These are phyloP conservation scores for Lachancea dasiensis DNA, from an alignment of 805 yeast species.

Conservation along the genomic window DNA sequence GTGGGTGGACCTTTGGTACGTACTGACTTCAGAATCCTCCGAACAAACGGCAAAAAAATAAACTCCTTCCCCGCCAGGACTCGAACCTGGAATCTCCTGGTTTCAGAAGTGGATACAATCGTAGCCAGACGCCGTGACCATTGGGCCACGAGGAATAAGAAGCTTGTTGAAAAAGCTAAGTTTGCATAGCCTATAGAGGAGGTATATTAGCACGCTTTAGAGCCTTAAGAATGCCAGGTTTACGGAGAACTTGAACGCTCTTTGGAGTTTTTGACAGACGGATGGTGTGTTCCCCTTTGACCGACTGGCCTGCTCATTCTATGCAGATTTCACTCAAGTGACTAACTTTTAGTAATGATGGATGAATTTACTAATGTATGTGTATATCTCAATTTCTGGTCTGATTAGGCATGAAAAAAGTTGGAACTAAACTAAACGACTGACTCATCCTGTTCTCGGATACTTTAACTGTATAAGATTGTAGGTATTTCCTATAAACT, in stretches of 20 bases:
- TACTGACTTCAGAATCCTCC: background rate
- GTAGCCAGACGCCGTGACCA: slow-evolving; percentile 75
- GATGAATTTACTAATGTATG: too few species aligned
- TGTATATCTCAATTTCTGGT: too few species aligned
- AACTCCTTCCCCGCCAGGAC: slow-evolving; percentile 45
- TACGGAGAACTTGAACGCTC: too few species aligned
- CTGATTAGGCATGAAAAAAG: background rate
- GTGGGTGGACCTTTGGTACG: background rate
- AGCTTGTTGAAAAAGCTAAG: slow-evolving; percentile 1
- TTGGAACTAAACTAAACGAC: background rate
- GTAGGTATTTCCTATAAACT: too few species aligned
- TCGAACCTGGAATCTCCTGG: slow-evolving; percentile 50
- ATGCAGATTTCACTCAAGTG: too few species aligned
- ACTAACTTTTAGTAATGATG: background rate
- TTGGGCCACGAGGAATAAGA: slow-evolving; percentile 67
- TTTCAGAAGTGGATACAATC: slow-evolving; percentile 29
- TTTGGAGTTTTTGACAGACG: too few species aligned
- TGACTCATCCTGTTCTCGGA: background rate
- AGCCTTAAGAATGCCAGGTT: too few species aligned
- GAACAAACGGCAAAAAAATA: slow-evolving; percentile 11
- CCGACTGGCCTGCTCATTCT: too few species aligned
- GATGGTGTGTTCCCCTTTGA: too few species aligned
- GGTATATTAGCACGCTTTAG: too few species aligned
- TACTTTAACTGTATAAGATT: too few species aligned
- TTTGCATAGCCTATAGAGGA: too few species aligned